Conservation (phyloP, 192 early-diverging fungal genomes). For the Geranomyces michiganensis region DNA sequence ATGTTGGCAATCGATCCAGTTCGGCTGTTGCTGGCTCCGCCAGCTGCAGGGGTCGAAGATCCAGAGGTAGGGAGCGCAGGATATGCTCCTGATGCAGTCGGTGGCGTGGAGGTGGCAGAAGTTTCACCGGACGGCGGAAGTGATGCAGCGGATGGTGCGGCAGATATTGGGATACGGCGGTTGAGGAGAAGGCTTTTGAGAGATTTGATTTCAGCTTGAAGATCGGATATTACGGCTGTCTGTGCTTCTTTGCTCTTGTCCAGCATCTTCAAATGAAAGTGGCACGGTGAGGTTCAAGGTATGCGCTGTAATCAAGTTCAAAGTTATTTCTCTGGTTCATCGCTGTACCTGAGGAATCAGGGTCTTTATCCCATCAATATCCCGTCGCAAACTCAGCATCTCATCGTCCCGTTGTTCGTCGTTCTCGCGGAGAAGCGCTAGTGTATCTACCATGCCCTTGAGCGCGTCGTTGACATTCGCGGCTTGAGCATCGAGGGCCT, state of each 20-base stretch:
- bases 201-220: constrained; percentile 94
- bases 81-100: not conserved
- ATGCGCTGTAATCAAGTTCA: not conserved
- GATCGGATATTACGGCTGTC: constrained; percentile 65
- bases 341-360: constrained; percentile 72
- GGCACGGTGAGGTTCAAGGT: not conserved
- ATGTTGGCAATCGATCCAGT: constrained; percentile 22
- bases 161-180: constrained; percentile 44
- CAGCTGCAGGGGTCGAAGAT: not conserved
- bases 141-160: too few relatives aligned
- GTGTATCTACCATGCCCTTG: constrained; percentile 26
- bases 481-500: constrained; percentile 68
- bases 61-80: not conserved
- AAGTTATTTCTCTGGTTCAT: not conserved
- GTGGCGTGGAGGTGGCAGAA: not conserved
- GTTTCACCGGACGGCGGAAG: not conserved
- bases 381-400: constrained; percentile 71
- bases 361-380: constrained; percentile 71
- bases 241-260: constrained; percentile 76
- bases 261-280: constrained; percentile 56
- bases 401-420: constrained; percentile 71
- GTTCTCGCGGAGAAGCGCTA: constrained; percentile 49
- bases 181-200: constrained; percentile 89
- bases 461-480: constrained; percentile 60
- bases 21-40: not conserved